Evolutionary conservation across 148 eudicot species (phyloP), one percentile per base, ranked within the genome.

Genomic region (Arbutus unedo): DNA sequence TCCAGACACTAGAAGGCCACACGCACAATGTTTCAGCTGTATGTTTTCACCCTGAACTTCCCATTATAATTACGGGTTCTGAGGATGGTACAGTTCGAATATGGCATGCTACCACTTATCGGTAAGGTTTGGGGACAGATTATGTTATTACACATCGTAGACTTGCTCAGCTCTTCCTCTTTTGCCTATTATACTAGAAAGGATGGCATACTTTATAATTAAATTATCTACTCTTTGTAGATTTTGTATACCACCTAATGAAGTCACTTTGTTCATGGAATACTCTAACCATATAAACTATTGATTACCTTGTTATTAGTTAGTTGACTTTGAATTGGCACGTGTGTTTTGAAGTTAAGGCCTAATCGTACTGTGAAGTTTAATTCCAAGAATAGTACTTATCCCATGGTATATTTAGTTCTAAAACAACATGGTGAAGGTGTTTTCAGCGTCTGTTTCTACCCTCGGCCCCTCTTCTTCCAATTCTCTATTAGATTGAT

Each of bases 81-180:
- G 97, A 93, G 92, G 98, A 93, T 84, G 96, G 95, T 82, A 92
- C 97, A 16, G 92, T 95, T 80, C 92, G 97, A 53, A 89, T 95
- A 75, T 95, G 97, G 98, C 94, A 95, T 85, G 87, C 97, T 51
- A 93, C 97, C 59, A 95, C 97, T 59, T 95, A 95, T 79, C 91
- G 97, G 98, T 88, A 82, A 81, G 74, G 53, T 81, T 83, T 44
- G 41, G 76, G 55, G 49, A 64, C 50, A 23, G 21, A 50, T n/a
- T 57, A 25, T 80, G 10, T 1, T 23, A 81, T 19, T 71, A 54
- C 47, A 44, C 5, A 53, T n/a, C 2, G 16, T 53, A 51, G 14
- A 71, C 15, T 70, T 38, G 25, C 43, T 41, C 62, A 71, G 19
- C 57, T 43, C 45, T 49, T 21, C 55, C 13, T 74, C 13, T 8